These are phyloP conservation scores for Blastomyces gilchristii DNA, from an alignment of 2,329 filamentous ascomycete genomes.

Conservation along the genomic window DNA sequence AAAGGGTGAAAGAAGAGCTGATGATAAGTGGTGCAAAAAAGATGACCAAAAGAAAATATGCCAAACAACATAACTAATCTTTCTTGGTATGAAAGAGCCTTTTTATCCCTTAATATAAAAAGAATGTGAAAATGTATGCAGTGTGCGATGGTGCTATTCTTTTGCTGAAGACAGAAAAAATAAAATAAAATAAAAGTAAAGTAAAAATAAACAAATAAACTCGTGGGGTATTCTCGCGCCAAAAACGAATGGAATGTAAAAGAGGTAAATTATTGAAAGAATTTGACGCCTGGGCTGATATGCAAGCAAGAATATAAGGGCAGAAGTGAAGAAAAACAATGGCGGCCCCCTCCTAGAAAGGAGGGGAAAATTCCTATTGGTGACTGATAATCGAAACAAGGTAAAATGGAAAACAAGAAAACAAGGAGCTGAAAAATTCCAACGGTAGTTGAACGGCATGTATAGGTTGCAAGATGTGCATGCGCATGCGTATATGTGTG, in stretches of 20 bases:
- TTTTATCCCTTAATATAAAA: no score
- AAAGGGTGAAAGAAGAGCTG: background rate
- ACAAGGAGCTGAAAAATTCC: no score
- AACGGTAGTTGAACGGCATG: background rate
- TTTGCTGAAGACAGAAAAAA: background rate
- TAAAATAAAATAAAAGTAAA: background rate
- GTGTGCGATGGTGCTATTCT: no score
- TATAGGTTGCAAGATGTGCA: background rate
- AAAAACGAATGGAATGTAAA: background rate
- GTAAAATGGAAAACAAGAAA: background rate
- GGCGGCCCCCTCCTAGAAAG: no score
- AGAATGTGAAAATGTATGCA: no score
- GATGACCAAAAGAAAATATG: no score
- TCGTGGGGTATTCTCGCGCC: background rate
- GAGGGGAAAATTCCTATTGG: background rate
- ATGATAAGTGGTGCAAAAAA: no score
- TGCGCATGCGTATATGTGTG: background rate
- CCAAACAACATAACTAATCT: no score
- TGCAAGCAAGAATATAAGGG: background rate
- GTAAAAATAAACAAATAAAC: background rate
- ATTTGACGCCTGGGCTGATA: conserved; percentile 1
- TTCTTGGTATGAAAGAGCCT: no score
- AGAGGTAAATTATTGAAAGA: background rate
- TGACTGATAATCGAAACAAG: no score
- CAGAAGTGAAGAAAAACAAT: background rate